Base-by-base conservation (phyloP, 2,329 filamentous ascomycete species). In the Chalaropsis thielavioides region DNA sequence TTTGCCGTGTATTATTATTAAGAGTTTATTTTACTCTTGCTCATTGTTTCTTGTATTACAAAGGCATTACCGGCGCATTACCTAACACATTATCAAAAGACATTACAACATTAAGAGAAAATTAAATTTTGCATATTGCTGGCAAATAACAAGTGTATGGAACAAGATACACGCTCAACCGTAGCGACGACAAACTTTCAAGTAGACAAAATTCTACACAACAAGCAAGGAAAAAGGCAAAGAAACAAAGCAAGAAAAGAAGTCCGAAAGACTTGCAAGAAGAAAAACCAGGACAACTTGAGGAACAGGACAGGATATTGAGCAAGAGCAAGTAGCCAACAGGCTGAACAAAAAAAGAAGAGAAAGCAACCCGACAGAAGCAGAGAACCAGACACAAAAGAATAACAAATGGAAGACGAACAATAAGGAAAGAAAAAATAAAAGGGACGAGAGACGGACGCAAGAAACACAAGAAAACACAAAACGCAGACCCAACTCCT, bases 341-440 rank as follows among this genome's bases (percentile, higher is more conserved):
- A 40, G 58, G 61, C 62, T 67, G 44, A 67, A 66, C 61, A 69
- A 60, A 67, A 67, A 68, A 70, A 68, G 66, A 68, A 67, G n/a
- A 31, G 31, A 6, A 17, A 59, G 41, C 40, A 49, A 27, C 31
- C 46, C 31, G 19, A 60, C 35, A 62, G 13, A 43, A 40, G 27
- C 22, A 54, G 49, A 54, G 31, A 11, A 31, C 22, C n/a, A 62
- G n/a, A 49, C n/a, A 22, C 3, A 15, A 22, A 5, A 51, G 38
- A 35, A 31, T 4, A 24, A 54, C 2, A 19, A 35, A 10, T 38
- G 17, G 15, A 17, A 27, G 17, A 58, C 40, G 35, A 38, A 38
- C 35, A 63, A 54, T 22, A 22, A 2, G 24, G 15, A 43, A 17
- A 40, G 27, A 27, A 63, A 51, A 56, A 51, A 51, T 6, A 27